Evolutionary conservation across 805 yeast genomes (phyloP).

Genomic region (Myxozyma geophila): DNA sequence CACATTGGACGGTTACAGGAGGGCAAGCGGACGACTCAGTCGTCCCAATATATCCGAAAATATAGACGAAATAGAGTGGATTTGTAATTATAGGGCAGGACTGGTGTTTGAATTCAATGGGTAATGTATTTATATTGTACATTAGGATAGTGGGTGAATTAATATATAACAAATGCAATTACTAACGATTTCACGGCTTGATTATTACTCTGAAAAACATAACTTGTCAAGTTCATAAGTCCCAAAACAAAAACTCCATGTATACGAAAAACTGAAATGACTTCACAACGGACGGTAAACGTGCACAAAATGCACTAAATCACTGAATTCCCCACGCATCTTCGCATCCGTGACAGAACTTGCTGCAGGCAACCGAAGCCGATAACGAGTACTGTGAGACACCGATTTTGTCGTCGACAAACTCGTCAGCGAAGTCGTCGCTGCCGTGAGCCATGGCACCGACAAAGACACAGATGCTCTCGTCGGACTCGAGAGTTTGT

Average conservation of each 20-base stretch:
- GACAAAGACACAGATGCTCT: conserved; percentile 95
- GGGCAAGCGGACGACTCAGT: conserved; percentile 17
- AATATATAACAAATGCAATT: background rate
- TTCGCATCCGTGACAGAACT: conserved; percentile 98
- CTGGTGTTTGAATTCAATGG: background rate
- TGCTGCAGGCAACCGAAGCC: conserved; percentile 97
- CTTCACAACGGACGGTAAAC: too few relatives aligned
- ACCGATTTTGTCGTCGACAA: conserved; percentile 93
- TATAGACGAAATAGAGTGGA: background rate
- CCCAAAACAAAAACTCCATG: background rate
- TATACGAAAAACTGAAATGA: background rate
- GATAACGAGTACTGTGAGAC: conserved; percentile 93
- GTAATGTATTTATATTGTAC: background rate
- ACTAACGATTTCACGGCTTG: background rate
- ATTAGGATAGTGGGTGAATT: background rate
- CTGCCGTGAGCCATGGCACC: conserved; percentile 99
- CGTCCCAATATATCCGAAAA: conserved; percentile 9
- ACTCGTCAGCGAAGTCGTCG: conserved; percentile 97
- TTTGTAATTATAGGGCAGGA: background rate
- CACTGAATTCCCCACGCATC: conserved; percentile 89
- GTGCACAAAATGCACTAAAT: background rate
- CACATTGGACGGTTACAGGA: conserved; percentile 23
- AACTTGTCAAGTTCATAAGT: background rate
- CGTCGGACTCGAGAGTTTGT: conserved; percentile 75
- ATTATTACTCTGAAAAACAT: background rate